A percentile compares a stretch with the other conserved stretches of the same genome.
phyloP scores from a whole-genome alignment of 257 asterid genomes.

The Nicotiana noctiflora region DNA sequence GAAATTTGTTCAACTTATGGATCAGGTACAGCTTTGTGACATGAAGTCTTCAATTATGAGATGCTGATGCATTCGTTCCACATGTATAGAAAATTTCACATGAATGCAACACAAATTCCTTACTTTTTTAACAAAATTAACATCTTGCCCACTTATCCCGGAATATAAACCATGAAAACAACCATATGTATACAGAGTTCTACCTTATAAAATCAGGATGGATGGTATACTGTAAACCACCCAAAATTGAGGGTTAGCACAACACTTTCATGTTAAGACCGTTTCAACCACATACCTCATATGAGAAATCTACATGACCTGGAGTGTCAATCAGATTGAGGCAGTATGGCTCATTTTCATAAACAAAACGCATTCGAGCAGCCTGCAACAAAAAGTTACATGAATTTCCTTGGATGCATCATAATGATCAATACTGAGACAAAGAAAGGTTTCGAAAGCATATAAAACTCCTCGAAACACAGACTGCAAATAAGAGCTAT shows the following conservation, averaged over 20 bases:
- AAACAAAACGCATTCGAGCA: conserved; percentile 86
- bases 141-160: neutral
- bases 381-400: conserved; percentile 47
- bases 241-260: neutral
- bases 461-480: neutral
- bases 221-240: neutral
- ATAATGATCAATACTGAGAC: neutral
- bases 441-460: neutral
- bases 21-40: neutral
- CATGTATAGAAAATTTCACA: neutral
- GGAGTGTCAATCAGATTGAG: conserved; percentile 98
- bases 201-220: neutral
- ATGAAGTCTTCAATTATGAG: neutral
- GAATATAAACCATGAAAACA: neutral
- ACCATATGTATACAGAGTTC: neutral
- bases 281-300: conserved; percentile 57
- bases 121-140: neutral
- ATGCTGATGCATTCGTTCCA: conserved; percentile 1
- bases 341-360: conserved; percentile 68
- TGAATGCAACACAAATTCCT: neutral
- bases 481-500: neutral
- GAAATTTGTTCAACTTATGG: neutral
- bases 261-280: neutral
- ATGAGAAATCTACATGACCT: conserved; percentile 99
- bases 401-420: neutral